These are phyloP conservation scores for Naganishia onofrii DNA, from an alignment of 768 basidiomycete genomes.

Conservation along the genomic window DNA sequence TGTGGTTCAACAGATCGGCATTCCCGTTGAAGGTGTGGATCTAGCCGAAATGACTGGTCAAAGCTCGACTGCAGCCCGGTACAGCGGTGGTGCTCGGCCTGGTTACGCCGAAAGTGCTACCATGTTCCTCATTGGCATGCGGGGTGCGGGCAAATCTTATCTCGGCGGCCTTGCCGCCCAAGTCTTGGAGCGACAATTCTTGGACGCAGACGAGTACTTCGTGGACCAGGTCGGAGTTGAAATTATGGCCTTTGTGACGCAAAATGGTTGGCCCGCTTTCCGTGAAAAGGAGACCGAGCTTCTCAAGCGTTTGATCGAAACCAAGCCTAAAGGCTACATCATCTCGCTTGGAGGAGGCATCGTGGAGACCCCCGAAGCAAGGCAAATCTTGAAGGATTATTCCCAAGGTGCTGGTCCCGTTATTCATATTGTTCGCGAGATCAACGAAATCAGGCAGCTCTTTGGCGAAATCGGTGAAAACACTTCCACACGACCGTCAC, in stretches of 20 bases:
- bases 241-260: constrained; percentile 73
- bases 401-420: constrained; percentile 65
- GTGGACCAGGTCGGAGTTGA: constrained; percentile 62
- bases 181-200: constrained; percentile 67
- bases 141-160: constrained; percentile 91
- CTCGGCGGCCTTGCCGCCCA: constrained; percentile 74
- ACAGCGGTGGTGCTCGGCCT: constrained; percentile 32
- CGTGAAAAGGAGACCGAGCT: constrained; percentile 71
- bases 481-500: constrained; percentile 78
- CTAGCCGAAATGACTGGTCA: constrained; percentile 59
- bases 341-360: constrained; percentile 92
- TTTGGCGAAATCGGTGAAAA: constrained; percentile 58
- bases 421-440: constrained; percentile 75
- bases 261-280: constrained; percentile 85
- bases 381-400: constrained; percentile 70
- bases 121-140: constrained; percentile 87
- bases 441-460: constrained; percentile 77
- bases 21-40: constrained; percentile 81
- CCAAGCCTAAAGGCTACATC: constrained; percentile 63
- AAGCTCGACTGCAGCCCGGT: constrained; percentile 56
- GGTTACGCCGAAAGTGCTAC: constrained; percentile 37
- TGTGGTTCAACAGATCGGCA: constrained; percentile 67
- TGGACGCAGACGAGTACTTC: constrained; percentile 85
- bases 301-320: constrained; percentile 65
- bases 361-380: constrained; percentile 76